Percentiles rank a stretch among this genome's conserved stretches.
Evolutionary conservation across 306 rosid genomes (phyloP).

Genomic region (Trifolium repens): DNA sequence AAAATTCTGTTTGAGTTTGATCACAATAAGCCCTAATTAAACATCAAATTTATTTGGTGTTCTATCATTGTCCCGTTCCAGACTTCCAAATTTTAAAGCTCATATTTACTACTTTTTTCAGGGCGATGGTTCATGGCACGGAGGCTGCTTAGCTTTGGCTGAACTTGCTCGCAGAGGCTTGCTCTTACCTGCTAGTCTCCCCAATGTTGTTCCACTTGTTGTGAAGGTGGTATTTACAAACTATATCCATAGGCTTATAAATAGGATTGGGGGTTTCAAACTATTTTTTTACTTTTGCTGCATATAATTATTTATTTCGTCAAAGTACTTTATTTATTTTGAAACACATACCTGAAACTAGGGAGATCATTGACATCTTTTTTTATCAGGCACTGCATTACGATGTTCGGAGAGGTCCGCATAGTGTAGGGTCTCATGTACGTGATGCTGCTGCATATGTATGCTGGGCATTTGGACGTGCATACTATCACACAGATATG

Average conservation of each 20-base stretch:
- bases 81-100: slow-evolving; percentile 34
- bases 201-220: slow-evolving; percentile 86
- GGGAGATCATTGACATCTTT: slow-evolving; percentile 28
- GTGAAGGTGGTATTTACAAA: slow-evolving; percentile 69
- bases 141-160: slow-evolving; percentile 97
- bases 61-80: slow-evolving; percentile 18
- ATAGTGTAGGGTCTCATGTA: slow-evolving; percentile 97
- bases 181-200: slow-evolving; percentile 83
- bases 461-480: slow-evolving; percentile 99
- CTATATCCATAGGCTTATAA: slow-evolving; percentile 23
- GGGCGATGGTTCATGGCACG: slow-evolving; percentile 99
- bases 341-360: slow-evolving; percentile 12
- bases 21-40: slow-evolving; percentile 11
- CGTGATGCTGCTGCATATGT: slow-evolving; percentile 99
- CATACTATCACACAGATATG: slow-evolving; percentile 87
- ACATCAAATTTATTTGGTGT: slow-evolving; percentile 1
- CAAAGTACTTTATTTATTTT: slow-evolving; percentile 33
- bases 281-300: slow-evolving; percentile 23
- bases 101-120: slow-evolving; percentile 46
- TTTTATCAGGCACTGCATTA: slow-evolving; percentile 83
- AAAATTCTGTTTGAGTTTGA: slow-evolving; percentile 16
- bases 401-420: slow-evolving; percentile 98
- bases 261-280: slow-evolving; percentile 38
- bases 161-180: slow-evolving; percentile 98
- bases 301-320: slow-evolving; percentile 30